phyloP scores from a whole-genome alignment of 305 asterid species.

The Fraxinus platypoda region DNA sequence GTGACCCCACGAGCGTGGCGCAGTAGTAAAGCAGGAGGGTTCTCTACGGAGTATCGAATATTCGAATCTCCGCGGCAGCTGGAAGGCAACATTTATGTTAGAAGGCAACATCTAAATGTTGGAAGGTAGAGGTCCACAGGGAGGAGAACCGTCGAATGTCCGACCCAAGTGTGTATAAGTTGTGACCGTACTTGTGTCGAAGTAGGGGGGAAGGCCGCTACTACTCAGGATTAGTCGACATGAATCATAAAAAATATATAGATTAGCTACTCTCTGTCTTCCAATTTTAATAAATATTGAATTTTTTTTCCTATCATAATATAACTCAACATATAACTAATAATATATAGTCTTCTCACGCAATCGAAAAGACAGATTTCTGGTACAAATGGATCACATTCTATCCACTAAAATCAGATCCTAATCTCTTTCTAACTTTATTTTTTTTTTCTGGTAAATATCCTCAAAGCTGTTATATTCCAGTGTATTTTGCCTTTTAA shows the following conservation, averaged over 20 bases:
- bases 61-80: too few relatives aligned
- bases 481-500: constrained; percentile 1
- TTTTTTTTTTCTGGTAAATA: constrained; percentile 4
- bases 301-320: background rate
- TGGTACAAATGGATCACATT: constrained; percentile 25
- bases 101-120: too few relatives aligned
- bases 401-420: constrained; percentile 33
- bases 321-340: background rate
- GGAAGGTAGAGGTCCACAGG: too few relatives aligned
- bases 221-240: too few relatives aligned
- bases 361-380: background rate
- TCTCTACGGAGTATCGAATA: too few relatives aligned
- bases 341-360: background rate
- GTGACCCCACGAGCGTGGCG: background rate
- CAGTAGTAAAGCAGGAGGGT: too few relatives aligned
- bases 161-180: too few relatives aligned
- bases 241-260: too few relatives aligned
- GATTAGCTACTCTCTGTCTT: background rate
- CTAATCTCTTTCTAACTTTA: constrained; percentile 14
- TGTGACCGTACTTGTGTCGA: too few relatives aligned
- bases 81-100: too few relatives aligned
- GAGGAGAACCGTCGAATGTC: too few relatives aligned
- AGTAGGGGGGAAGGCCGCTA: too few relatives aligned
- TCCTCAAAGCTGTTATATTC: constrained; percentile 13
- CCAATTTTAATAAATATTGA: background rate